phyloP scores from a whole-genome alignment of 306 rosid species.

The Vigna hirtella region DNA sequence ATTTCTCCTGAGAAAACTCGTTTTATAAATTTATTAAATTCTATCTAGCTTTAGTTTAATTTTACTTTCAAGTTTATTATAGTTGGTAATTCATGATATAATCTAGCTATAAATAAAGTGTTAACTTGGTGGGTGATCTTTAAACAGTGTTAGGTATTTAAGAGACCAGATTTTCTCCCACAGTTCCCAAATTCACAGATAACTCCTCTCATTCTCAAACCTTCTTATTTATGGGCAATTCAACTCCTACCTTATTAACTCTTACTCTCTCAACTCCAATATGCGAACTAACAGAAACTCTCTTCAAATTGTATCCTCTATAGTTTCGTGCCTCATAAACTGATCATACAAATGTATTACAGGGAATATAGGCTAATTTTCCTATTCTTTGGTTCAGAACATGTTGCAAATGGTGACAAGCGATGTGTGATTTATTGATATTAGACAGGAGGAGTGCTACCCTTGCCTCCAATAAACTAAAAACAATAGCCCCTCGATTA shows the following conservation, averaged over 20 bases:
- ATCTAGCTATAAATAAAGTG: background rate
- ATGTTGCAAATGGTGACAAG: background rate
- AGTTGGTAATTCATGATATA: conserved; percentile 22
- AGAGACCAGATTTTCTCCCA: too few relatives aligned
- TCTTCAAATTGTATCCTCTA: background rate
- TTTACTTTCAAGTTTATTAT: conserved; percentile 13
- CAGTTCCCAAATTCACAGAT: too few relatives aligned
- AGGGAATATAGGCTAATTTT: background rate
- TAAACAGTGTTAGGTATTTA: too few relatives aligned
- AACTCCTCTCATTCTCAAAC: too few relatives aligned
- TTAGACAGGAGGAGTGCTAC: background rate
- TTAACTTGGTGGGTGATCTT: background rate
- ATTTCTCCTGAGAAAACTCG: conserved; percentile 14
- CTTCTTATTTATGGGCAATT: too few relatives aligned
- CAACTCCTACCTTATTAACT: too few relatives aligned
- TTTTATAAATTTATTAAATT: background rate
- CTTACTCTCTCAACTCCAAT: background rate
- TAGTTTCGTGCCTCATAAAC: background rate
- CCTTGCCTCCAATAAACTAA: background rate
- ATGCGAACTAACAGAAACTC: background rate
- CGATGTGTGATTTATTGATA: background rate
- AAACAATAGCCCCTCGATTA: background rate
- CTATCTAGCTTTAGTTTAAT: background rate
- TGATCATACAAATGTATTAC: background rate
- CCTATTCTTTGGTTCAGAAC: background rate